Evolutionary conservation across 2,329 filamentous ascomycete genomes (phyloP).

Genomic region (Alternaria metachromatica): DNA sequence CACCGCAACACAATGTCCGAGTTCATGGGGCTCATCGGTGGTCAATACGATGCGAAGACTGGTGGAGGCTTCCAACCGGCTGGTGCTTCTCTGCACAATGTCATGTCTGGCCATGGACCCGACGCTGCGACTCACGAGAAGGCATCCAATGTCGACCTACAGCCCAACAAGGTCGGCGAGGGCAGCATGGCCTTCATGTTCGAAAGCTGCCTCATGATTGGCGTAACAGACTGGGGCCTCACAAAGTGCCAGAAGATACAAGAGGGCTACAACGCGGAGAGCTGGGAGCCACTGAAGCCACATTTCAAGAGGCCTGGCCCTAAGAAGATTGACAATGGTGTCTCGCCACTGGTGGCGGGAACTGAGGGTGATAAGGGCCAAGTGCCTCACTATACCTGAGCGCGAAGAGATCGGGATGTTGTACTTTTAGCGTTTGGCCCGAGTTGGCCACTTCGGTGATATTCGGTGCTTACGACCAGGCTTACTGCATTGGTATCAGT

Average conservation of each 20-base stretch:
- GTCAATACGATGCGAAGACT: conserved; percentile 67
- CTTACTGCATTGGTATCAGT: conserved; percentile 5
- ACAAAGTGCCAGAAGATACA: conserved; percentile 74
- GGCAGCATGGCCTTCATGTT: conserved; percentile 74
- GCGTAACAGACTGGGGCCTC: conserved; percentile 74
- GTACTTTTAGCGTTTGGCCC: conserved; percentile 9
- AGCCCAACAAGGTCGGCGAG: conserved; percentile 66
- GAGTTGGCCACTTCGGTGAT: conserved; percentile 2
- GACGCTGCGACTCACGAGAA: conserved; percentile 66
- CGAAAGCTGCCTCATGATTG: conserved; percentile 71
- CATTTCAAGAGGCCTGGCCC: conserved; percentile 49
- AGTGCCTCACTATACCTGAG: conserved; percentile 35
- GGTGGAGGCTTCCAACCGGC: conserved; percentile 67
- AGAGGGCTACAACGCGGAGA: conserved; percentile 78
- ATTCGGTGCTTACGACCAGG: conserved; percentile 2
- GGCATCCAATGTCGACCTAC: conserved; percentile 61
- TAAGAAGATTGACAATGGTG: conserved; percentile 37
- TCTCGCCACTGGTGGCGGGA: conserved; percentile 19
- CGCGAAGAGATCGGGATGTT: neutral
- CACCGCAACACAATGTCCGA: conserved; percentile 74
- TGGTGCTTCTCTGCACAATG: conserved; percentile 72
- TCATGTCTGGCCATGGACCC: conserved; percentile 75
- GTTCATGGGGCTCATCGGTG: conserved; percentile 70
- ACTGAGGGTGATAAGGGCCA: conserved; percentile 29
- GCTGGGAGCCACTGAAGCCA: conserved; percentile 68